These are phyloP conservation scores for Rosa lucieae DNA, from an alignment of 306 rosid genomes.

Conservation along the genomic window DNA sequence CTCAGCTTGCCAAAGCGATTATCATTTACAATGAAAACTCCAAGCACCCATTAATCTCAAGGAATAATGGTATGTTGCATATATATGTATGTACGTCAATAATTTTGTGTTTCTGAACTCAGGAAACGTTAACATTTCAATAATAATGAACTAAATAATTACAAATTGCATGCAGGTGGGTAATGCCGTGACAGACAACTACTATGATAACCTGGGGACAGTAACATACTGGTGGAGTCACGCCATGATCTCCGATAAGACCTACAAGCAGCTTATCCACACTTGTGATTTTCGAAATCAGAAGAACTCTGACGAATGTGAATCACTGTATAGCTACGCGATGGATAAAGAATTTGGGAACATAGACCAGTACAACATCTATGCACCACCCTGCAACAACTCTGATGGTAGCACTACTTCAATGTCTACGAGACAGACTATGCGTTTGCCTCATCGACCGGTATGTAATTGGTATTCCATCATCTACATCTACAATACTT, in stretches of 20 bases:
- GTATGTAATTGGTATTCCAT: neutral
- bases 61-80: conserved; percentile 65
- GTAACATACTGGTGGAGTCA: conserved; percentile 99
- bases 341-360: conserved; percentile 94
- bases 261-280: conserved; percentile 70
- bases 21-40: conserved; percentile 51
- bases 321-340: conserved; percentile 75
- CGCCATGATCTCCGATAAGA: conserved; percentile 94
- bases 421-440: conserved; percentile 30
- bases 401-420: conserved; percentile 55
- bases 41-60: conserved; percentile 60
- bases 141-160: neutral
- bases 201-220: conserved; percentile 88
- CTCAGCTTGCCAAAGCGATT: conserved; percentile 81
- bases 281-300: conserved; percentile 75
- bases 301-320: conserved; percentile 83
- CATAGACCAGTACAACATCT: conserved; percentile 95
- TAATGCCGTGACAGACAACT: conserved; percentile 93
- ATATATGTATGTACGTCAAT: neutral
- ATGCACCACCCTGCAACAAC: conserved; percentile 85
- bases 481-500: neutral
- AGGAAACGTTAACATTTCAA: neutral
- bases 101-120: neutral
- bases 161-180: conserved; percentile 59
- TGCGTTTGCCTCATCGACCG: conserved; percentile 83